Evolutionary conservation across 495 filamentous ascomycete species (phyloP).

Genomic region (Parathielavia appendiculata): DNA sequence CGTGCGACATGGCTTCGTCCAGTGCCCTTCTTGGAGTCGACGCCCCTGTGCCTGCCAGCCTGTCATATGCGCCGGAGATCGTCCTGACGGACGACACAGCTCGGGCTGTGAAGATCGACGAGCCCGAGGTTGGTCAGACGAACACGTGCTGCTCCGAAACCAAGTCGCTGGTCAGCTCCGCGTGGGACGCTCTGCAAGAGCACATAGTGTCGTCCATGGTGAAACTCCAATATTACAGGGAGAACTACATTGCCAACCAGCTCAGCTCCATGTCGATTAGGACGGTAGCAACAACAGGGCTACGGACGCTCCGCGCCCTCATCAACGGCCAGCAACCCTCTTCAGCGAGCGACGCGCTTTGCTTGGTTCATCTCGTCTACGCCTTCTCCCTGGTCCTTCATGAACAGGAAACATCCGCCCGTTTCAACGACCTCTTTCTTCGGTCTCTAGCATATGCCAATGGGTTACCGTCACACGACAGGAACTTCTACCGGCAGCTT

Average conservation of each 20-base stretch:
- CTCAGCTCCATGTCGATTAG: conserved; percentile 35
- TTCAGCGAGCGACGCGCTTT: conserved; percentile 37
- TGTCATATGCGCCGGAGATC: conserved; percentile 33
- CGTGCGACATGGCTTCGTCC: conserved; percentile 14
- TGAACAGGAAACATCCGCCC: conserved; percentile 28
- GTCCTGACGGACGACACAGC: conserved; percentile 26
- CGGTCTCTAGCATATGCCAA: conserved; percentile 37
- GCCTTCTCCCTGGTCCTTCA: conserved; percentile 42
- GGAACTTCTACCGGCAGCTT: conserved; percentile 31
- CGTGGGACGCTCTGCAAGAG: conserved; percentile 39
- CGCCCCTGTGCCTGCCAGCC: conserved; percentile 21
- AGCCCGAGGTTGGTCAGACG: conserved; percentile 18
- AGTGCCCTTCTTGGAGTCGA: conserved; percentile 31
- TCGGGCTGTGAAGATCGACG: conserved; percentile 11
- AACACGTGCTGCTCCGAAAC: conserved; percentile 32
- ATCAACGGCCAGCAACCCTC: conserved; percentile 29
- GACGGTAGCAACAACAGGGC: conserved; percentile 35
- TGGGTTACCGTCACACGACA: conserved; percentile 27
- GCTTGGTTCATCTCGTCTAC: conserved; percentile 43
- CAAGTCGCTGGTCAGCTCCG: conserved; percentile 37
- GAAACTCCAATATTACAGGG: conserved; percentile 33
- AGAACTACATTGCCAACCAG: conserved; percentile 36
- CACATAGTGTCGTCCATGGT: conserved; percentile 37
- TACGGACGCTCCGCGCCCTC: conserved; percentile 33
- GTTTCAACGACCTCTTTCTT: conserved; percentile 33